phyloP scores from a whole-genome alignment of 805 yeast genomes.

The Lachancea fermentati region DNA sequence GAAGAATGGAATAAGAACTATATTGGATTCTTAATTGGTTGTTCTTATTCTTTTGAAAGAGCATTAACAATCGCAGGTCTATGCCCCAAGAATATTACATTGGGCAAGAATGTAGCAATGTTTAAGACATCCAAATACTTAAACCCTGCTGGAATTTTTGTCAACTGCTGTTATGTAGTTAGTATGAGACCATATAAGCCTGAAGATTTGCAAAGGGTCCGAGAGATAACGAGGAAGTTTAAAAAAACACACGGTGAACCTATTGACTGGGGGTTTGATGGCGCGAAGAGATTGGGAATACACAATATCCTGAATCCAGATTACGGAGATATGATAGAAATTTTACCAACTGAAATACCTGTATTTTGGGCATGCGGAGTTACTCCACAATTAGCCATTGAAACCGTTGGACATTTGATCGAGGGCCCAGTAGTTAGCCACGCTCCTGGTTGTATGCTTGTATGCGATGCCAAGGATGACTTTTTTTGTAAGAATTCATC shows the following conservation, averaged over 20 bases:
- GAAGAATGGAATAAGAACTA: constrained; percentile 33
- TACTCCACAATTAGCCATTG: constrained; percentile 36
- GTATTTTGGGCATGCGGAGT: constrained; percentile 44
- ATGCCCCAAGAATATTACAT: constrained; percentile 24
- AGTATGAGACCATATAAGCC: constrained; percentile 38
- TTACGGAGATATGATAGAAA: constrained; percentile 32
- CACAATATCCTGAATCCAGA: constrained; percentile 32
- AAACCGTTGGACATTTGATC: constrained; percentile 24
- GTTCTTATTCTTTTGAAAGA: constrained; percentile 38
- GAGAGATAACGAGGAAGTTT: constrained; percentile 31
- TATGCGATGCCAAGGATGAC: constrained; percentile 30
- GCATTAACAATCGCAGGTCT: constrained; percentile 31
- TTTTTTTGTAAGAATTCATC: no score
- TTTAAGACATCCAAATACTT: constrained; percentile 24
- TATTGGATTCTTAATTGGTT: constrained; percentile 40
- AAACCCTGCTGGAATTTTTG: constrained; percentile 32
- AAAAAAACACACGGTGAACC: constrained; percentile 38
- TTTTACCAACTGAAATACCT: constrained; percentile 35
- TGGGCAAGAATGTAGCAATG: constrained; percentile 25
- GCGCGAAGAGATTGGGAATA: constrained; percentile 34
- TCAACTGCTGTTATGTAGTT: constrained; percentile 34
- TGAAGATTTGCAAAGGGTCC: constrained; percentile 27
- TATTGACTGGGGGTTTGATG: constrained; percentile 39
- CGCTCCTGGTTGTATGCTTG: constrained; percentile 36
- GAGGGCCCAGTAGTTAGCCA: constrained; percentile 33